Base-by-base conservation (phyloP, 1,139 yeast species). In the Geotrichum carabidarum region DNA sequence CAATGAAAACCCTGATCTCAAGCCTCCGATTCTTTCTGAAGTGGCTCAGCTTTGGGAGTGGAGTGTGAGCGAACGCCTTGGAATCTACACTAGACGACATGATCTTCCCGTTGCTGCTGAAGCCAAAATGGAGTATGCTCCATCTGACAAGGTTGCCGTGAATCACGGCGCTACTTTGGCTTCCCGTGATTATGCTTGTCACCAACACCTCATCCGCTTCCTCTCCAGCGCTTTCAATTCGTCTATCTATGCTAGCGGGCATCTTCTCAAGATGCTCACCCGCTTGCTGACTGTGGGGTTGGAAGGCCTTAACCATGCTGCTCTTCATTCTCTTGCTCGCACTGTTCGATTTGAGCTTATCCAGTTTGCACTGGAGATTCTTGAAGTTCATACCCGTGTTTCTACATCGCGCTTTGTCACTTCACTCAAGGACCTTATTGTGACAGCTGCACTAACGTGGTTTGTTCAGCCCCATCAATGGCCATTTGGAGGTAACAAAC, bases 191-290 rank as follows among this genome's bases (percentile, higher is more conserved):
- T 76, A 89, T 62, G 84, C 83, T 55, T 88, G 95, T 0, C 98
- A 93, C 68, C 71, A 81, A 50, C 77, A 79, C 59, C 76, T 93
- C 31, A 81, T 88, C 53, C 74, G 81, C 54, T 79, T 90, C 65
- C 78, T 93, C 62, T 71, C 83, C 2, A 85, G 95, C n/a, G 85
- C 83, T 64, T 87, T 90, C 71, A 90, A 89, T 67, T 90, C 96
- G 0, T 80, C 91, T 0, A 71, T 82, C 65, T 82, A 81, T 63
- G 88, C 85, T 65, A 84, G 93, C 70, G 81, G 79, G 57, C 90
- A 85, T 63, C 71, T 86, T 38, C 71, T 88, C 61, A 84, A 82
- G 60, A 70, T 86, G 56, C 87, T 88, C 66, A 84, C 93, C 0
- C 72, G 83, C 43, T 76, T 85, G 58, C 74, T 82, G 22, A 72